A percentile compares a stretch with the other conserved stretches of the same genome.
Evolutionary conservation across 495 filamentous ascomycete species (phyloP).

Genomic region (Aeminium ludgeri): DNA sequence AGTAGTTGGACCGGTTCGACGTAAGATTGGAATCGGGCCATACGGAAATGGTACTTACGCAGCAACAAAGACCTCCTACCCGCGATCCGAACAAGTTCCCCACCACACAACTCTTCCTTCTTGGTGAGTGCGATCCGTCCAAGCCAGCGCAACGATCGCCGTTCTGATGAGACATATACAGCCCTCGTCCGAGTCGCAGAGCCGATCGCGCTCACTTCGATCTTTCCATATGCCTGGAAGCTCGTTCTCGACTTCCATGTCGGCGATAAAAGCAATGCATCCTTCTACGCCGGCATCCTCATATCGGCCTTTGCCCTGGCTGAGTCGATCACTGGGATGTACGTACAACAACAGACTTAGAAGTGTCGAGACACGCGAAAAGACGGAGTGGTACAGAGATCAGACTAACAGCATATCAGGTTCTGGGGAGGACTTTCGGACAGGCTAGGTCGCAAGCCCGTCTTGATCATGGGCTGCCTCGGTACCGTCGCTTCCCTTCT

Average conservation of each 20-base stretch:
- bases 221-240: constrained; percentile 77
- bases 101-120: constrained; percentile 55
- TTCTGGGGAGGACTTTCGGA: constrained; percentile 76
- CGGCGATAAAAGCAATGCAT: constrained; percentile 50
- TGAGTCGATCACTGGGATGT: constrained; percentile 63
- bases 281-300: constrained; percentile 70
- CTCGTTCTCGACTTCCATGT: constrained; percentile 59
- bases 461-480: constrained; percentile 59
- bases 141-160: constrained; percentile 14
- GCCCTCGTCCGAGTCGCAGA: constrained; percentile 66
- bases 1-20: not conserved
- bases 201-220: constrained; percentile 73
- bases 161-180: constrained; percentile 21
- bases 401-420: constrained; percentile 1
- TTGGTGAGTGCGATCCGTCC: constrained; percentile 34
- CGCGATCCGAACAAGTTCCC: constrained; percentile 51
- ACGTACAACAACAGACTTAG: not conserved
- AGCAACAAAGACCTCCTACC: constrained; percentile 14
- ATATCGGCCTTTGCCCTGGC: constrained; percentile 70
- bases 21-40: constrained; percentile 6
- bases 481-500: constrained; percentile 68
- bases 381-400: too few relatives aligned
- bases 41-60: constrained; percentile 27
- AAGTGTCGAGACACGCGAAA: too few relatives aligned
- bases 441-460: constrained; percentile 66